These are phyloP conservation scores for Tetrahymena elliotti DNA, from an alignment of 73 alveolate genomes.

Conservation along the genomic window DNA sequence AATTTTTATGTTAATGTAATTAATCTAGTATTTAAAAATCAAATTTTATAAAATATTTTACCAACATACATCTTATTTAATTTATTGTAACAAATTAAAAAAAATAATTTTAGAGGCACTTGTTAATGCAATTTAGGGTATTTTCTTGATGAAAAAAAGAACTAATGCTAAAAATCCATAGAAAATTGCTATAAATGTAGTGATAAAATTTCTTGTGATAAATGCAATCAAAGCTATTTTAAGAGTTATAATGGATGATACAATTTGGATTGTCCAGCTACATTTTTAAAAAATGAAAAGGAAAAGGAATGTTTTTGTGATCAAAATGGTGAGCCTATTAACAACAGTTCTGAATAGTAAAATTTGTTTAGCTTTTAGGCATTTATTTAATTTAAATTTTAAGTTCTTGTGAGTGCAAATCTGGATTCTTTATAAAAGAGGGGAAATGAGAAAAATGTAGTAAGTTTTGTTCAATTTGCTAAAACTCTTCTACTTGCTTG, in stretches of 20 bases:
- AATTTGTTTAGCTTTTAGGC: too few relatives aligned
- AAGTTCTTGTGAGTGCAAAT: not conserved
- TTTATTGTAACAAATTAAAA: too few relatives aligned
- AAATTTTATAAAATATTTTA: too few relatives aligned
- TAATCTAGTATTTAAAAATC: too few relatives aligned
- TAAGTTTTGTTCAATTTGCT: not conserved
- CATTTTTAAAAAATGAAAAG: not conserved
- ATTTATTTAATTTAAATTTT: too few relatives aligned
- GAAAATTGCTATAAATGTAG: not conserved
- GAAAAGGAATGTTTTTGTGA: not conserved
- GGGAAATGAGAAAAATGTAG: not conserved
- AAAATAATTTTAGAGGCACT: not conserved
- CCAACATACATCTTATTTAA: too few relatives aligned
- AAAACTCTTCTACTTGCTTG: not conserved
- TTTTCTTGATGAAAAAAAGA: not conserved
- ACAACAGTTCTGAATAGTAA: not conserved
- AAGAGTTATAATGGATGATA: not conserved
- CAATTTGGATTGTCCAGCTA: not conserved
- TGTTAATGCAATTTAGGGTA: not conserved
- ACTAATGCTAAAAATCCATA: not conserved
- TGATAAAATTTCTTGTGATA: not conserved
- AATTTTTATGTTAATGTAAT: too few relatives aligned
- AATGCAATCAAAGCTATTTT: not conserved
- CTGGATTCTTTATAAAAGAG: not conserved
- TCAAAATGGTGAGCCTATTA: too few relatives aligned